Percentiles rank a stretch among this genome's conserved stretches.
Conservation (phyloP, 2,329 filamentous ascomycete species). For the Colletotrichum abscissum region DNA sequence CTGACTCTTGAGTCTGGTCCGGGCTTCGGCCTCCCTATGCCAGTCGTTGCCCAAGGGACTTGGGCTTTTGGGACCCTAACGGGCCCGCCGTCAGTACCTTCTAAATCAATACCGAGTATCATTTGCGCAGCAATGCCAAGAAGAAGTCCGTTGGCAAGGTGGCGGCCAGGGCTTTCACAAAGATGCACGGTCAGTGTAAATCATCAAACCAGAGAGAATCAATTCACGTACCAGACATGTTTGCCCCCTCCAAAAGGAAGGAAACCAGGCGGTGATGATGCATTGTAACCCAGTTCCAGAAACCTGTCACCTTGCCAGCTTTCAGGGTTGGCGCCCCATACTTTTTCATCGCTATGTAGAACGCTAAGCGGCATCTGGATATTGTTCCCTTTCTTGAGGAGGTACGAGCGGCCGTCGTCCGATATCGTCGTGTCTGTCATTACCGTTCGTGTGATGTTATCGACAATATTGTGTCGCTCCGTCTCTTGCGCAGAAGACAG, state of each 20-base stretch:
- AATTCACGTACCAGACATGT: background rate
- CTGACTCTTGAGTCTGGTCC: background rate
- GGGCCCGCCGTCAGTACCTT: background rate
- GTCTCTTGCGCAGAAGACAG: conserved; percentile 56
- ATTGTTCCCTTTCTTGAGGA: background rate
- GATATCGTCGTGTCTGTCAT: background rate
- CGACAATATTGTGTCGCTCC: conserved; percentile 43
- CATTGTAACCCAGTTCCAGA: background rate
- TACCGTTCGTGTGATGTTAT: background rate
- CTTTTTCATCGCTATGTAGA: background rate
- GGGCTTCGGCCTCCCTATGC: background rate
- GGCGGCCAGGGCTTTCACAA: background rate
- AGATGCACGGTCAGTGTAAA: background rate
- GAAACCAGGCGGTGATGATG: background rate
- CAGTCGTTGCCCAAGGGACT: background rate
- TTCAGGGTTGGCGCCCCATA: background rate
- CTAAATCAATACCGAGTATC: background rate
- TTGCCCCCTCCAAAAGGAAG: background rate
- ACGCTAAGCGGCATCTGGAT: background rate
- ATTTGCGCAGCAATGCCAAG: background rate
- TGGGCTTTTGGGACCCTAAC: background rate
- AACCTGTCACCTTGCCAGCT: background rate
- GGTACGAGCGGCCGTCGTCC: background rate
- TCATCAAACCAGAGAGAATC: too few relatives aligned
- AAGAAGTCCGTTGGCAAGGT: background rate